A percentile compares a stretch with the other conserved stretches of the same genome.
Evolutionary conservation across 2,329 filamentous ascomycete species (phyloP).

Genomic region (Beauveria pseudobassiana): DNA sequence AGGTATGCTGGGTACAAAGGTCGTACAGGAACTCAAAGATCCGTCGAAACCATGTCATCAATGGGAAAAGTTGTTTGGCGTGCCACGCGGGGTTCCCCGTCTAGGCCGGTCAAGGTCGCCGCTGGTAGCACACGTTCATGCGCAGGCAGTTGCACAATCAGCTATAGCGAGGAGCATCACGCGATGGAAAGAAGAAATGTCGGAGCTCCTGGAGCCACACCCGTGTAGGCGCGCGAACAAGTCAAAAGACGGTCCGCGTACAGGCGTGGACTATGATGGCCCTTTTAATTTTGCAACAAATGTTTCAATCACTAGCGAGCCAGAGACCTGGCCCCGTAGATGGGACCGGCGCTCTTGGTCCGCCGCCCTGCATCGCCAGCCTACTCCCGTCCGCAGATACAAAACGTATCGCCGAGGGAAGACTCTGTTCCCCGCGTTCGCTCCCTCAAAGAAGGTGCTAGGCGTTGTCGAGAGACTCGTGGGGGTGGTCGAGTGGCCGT

Average conservation of each 20-base stretch:
- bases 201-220: slow-evolving; percentile 45
- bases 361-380: slow-evolving; percentile 22
- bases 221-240: slow-evolving; percentile 27
- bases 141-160: too few species aligned
- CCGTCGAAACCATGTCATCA: too few species aligned
- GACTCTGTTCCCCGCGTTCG: slow-evolving; percentile 19
- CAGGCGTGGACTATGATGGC: slow-evolving; percentile 49
- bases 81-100: too few species aligned
- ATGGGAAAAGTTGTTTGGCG: too few species aligned
- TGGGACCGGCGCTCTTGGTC: slow-evolving; percentile 7
- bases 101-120: too few species aligned
- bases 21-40: background rate
- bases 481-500: slow-evolving; percentile 8
- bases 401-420: slow-evolving; percentile 30
- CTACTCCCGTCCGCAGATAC: slow-evolving; percentile 26
- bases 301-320: slow-evolving; percentile 13
- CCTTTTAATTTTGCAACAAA: slow-evolving; percentile 38
- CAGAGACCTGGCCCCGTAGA: background rate
- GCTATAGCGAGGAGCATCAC: background rate
- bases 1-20: background rate
- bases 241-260: slow-evolving; percentile 17
- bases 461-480: slow-evolving; percentile 10
- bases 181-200: slow-evolving; percentile 24
- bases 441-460: background rate
- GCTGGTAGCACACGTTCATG: too few species aligned